Conservation (phyloP, 805 yeast species). For the Ogataea paraovalis region DNA sequence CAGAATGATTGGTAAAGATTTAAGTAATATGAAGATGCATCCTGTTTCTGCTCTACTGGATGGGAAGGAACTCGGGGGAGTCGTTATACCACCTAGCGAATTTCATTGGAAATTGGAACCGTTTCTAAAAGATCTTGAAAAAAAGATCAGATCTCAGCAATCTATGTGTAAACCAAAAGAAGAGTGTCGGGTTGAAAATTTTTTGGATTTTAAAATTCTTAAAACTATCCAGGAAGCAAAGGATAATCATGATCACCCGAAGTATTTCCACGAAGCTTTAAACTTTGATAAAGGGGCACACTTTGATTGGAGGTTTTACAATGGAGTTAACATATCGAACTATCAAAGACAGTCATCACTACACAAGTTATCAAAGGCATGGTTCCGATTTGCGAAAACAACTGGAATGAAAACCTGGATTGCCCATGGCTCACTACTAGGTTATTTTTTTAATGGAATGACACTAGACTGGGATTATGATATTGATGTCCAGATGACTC, state of each 20-base stretch:
- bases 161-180: not conserved
- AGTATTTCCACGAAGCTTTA: slow-evolving; percentile 42
- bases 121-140: not conserved
- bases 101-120: not conserved
- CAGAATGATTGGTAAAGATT: slow-evolving; percentile 3
- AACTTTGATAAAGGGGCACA: slow-evolving; percentile 36
- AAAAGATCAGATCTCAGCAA: not conserved
- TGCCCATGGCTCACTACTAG: slow-evolving; percentile 59
- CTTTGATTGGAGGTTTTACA: slow-evolving; percentile 45
- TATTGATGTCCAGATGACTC: slow-evolving; percentile 58
- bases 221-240: slow-evolving; percentile 4
- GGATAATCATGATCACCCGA: slow-evolving; percentile 14
- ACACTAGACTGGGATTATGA: slow-evolving; percentile 61
- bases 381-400: slow-evolving; percentile 47
- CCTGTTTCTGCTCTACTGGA: not conserved
- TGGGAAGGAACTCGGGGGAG: not conserved
- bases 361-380: slow-evolving; percentile 48
- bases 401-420: slow-evolving; percentile 52
- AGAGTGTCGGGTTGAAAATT: not conserved
- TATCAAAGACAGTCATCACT: slow-evolving; percentile 28
- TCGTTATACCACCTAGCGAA: not conserved
- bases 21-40: not conserved
- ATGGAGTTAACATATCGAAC: slow-evolving; percentile 19
- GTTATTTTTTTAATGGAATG: slow-evolving; percentile 59
- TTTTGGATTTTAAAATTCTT: slow-evolving; percentile 8